Evolutionary conservation across 2,329 filamentous ascomycete genomes (phyloP), one percentile per base, ranked within the genome.

Genomic region (Aspergillus fructus): DNA sequence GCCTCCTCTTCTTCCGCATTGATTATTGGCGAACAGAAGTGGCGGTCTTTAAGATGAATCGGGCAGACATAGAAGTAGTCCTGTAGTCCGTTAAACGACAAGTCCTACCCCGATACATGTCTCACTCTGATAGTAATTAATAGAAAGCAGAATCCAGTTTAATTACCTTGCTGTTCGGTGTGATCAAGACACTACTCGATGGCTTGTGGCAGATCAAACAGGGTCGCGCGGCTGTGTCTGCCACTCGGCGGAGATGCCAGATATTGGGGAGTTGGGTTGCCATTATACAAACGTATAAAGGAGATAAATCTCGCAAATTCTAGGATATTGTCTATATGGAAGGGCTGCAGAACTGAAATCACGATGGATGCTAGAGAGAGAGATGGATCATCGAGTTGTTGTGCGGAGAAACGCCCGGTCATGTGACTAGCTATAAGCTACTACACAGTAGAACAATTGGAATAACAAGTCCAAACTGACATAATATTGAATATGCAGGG

Each of bases 141-240:
- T 5, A 37, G 15, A 8, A n/a, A 37, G 12, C 34, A 6, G 15
- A 37, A 7, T 5, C 11, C 15, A 2, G 6, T 11, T n/a, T 21
- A 23, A 9, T 50, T 66, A 94, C 93, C 85, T 93, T 94, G 68
- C 91, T 93, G 68, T 96, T 92, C 0, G 90, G 85, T 8, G 92
- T 96, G 65, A 96, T 90, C 54, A 99, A 80, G 17, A 97, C 93
- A 63, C 89, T 96, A 6, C 88, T 86, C 58, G 88, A 91, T 8
- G 90, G 89, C 76, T 94, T 96, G 80, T 89, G 96, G 81, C 94
- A 97, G 62, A 97, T 86, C 74, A 91, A 89, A 76, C 94, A 99
- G 49, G 90, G 82, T 75, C 90, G 96, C 12, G 90, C 84, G 1
- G 89, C 84, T n/a, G 86, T 84, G 30, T 96, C 91, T 12, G 92